Conservation (phyloP, 495 filamentous ascomycete genomes). For the Penicillium parvum region DNA sequence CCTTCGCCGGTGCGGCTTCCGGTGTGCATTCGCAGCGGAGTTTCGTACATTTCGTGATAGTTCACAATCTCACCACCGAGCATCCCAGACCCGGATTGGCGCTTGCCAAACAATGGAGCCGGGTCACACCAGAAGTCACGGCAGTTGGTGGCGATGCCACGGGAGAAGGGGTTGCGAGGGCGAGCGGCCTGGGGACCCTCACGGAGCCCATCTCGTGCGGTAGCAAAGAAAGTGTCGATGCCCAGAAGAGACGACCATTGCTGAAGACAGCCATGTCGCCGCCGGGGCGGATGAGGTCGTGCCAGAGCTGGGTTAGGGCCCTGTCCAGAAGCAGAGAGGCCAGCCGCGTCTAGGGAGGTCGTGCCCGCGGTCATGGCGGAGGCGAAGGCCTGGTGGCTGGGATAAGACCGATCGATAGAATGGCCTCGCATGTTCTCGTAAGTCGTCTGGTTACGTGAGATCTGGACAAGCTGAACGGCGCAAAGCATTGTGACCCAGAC, state of each 20-base stretch:
- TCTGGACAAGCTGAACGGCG: constrained; percentile 84
- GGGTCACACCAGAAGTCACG: constrained; percentile 96
- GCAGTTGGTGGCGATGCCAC: constrained; percentile 78
- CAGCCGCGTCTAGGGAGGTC: constrained; percentile 62
- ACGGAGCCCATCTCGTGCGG: constrained; percentile 62
- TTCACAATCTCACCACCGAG: constrained; percentile 76
- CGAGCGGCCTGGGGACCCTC: constrained; percentile 44
- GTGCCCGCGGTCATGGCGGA: constrained; percentile 74
- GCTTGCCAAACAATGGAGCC: constrained; percentile 70
- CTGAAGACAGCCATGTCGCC: constrained; percentile 57
- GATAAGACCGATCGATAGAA: constrained; percentile 45
- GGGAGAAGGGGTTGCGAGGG: constrained; percentile 76
- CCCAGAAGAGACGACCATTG: constrained; percentile 83
- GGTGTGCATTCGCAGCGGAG: constrained; percentile 61
- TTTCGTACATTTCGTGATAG: constrained; percentile 87
- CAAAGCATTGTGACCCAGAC: constrained; percentile 96
- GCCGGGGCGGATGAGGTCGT: constrained; percentile 40
- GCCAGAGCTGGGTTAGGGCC: constrained; percentile 43
- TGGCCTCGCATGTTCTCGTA: constrained; percentile 89
- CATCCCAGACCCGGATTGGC: constrained; percentile 67
- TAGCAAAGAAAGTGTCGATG: constrained; percentile 85
- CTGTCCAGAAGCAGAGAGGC: constrained; percentile 54
- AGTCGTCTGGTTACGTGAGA: constrained; percentile 87
- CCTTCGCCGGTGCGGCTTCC: constrained; percentile 22
- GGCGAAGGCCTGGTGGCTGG: constrained; percentile 62